Evolutionary conservation across 768 basidiomycete species (phyloP).

Genomic region (Macrolepiota albuminosa): DNA sequence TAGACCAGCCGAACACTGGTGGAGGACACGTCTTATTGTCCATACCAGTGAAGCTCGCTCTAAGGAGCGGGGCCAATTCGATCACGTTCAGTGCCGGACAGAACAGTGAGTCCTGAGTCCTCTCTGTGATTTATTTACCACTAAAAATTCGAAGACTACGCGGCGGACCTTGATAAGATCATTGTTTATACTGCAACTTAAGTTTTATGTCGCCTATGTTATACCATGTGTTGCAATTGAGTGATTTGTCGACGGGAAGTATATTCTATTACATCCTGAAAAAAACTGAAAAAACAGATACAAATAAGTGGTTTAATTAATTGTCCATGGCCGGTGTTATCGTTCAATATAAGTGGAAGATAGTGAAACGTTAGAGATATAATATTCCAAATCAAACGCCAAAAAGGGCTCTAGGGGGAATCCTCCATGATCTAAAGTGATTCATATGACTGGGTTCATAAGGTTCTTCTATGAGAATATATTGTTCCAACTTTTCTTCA

Average conservation of each 20-base stretch:
- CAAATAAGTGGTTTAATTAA: constrained; percentile 3
- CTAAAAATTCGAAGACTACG: constrained; percentile 35
- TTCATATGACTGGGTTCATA: neutral
- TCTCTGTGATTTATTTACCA: neutral
- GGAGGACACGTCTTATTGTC: constrained; percentile 49
- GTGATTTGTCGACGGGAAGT: neutral
- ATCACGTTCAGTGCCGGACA: constrained; percentile 47
- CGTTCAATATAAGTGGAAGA: neutral
- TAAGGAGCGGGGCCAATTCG: constrained; percentile 47
- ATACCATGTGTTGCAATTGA: neutral
- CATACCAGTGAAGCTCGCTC: constrained; percentile 48
- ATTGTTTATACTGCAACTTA: constrained; percentile 46
- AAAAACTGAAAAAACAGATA: neutral
- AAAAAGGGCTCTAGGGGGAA: constrained; percentile 1
- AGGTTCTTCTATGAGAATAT: constrained; percentile 9
- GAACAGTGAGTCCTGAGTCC: constrained; percentile 33
- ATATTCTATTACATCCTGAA: constrained; percentile 10
- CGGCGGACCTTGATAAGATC: constrained; percentile 58
- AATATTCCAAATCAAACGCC: neutral
- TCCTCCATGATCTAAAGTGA: constrained; percentile 1
- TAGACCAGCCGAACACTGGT: constrained; percentile 57
- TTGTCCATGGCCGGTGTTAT: constrained; percentile 3
- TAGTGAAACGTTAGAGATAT: constrained; percentile 1
- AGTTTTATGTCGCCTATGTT: neutral
- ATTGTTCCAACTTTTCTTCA: constrained; percentile 57